Evolutionary conservation across 2,329 filamentous ascomycete species (phyloP).

Genomic region (Penicillium sp.): DNA sequence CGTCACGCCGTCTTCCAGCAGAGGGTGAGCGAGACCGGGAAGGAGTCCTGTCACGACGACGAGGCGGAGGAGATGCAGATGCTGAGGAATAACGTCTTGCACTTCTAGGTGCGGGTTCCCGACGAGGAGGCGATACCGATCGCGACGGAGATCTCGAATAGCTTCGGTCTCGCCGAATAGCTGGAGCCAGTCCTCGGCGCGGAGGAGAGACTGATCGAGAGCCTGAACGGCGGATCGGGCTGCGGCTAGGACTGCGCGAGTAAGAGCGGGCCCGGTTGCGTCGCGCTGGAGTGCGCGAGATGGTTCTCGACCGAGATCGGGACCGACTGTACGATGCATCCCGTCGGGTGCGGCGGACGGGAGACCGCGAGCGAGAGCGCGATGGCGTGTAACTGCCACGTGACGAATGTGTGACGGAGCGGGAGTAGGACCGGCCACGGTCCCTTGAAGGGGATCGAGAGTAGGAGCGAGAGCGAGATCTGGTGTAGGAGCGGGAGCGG

Average conservation of each 20-base stretch:
- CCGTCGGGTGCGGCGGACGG: slow-evolving; percentile 33
- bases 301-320: slow-evolving; percentile 14
- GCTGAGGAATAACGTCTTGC: slow-evolving; percentile 27
- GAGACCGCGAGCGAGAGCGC: slow-evolving; percentile 41
- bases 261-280: slow-evolving; percentile 29
- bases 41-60: slow-evolving; percentile 22
- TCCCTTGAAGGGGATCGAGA: slow-evolving; percentile 39
- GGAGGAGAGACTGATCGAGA: slow-evolving; percentile 39
- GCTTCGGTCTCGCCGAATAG: slow-evolving; percentile 28
- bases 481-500: slow-evolving; percentile 31
- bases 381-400: slow-evolving; percentile 40
- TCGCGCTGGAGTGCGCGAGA: slow-evolving; percentile 34
- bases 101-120: slow-evolving; percentile 13
- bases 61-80: slow-evolving; percentile 35
- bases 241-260: slow-evolving; percentile 28
- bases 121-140: slow-evolving; percentile 28
- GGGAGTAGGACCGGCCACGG: slow-evolving; percentile 35
- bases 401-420: slow-evolving; percentile 34
- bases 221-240: slow-evolving; percentile 30
- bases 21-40: slow-evolving; percentile 30
- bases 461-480: slow-evolving; percentile 35
- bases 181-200: slow-evolving; percentile 22
- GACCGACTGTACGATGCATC: slow-evolving; percentile 39
- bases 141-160: slow-evolving; percentile 37
- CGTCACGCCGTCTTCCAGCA: slow-evolving; percentile 20